Evolutionary conservation across 2,329 filamentous ascomycete species (phyloP), one percentile per base, ranked within the genome.

Genomic region (Hortaea werneckii): DNA sequence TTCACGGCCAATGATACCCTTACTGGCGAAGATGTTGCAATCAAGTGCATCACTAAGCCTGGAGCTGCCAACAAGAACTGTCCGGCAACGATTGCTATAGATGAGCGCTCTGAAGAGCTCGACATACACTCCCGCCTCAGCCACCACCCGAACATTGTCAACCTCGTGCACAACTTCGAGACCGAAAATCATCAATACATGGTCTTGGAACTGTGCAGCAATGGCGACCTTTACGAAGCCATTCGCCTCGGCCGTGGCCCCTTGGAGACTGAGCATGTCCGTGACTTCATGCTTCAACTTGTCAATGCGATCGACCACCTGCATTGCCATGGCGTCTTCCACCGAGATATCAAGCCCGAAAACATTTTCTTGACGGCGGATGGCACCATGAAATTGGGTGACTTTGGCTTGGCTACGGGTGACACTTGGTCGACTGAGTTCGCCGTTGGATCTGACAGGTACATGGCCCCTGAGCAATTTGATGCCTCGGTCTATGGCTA

Each of bases 401-500:
- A 98, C 67, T 95, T 96, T 64, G 92, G 92, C 45, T 75, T 98
- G 52, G 89, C 89, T 43, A 95, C 90, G 8, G 85, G 81, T 5
- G 87, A 94, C 50, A 75, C 81, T 57, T 95, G 87, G 88, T 94
- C 87, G 26, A 85, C 85, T 58, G 92, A 98, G 72, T 83, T 84
- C 52, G 92, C 86, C 51, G 92, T 98, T 40, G 92, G 92, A 54
- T 96, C 92, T 64, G 92, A 98, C 64, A 87, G 92, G 46, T 98
- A 98, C 72, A 98, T 98, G 92, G 89, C 92, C 46, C 92, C 92
- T 5, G 92, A 98, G 69, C 92, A 98, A 67, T 96, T 92, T 60
- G 90, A 96, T 65, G 88, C 89, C 44, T 80, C 82, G 55, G 83
- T 82, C 51, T 80, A 78, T 52, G 60, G 61, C 41, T 61, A 59